Evolutionary conservation across 148 eudicot species (phyloP).

Genomic region (Diospyros lotus): DNA sequence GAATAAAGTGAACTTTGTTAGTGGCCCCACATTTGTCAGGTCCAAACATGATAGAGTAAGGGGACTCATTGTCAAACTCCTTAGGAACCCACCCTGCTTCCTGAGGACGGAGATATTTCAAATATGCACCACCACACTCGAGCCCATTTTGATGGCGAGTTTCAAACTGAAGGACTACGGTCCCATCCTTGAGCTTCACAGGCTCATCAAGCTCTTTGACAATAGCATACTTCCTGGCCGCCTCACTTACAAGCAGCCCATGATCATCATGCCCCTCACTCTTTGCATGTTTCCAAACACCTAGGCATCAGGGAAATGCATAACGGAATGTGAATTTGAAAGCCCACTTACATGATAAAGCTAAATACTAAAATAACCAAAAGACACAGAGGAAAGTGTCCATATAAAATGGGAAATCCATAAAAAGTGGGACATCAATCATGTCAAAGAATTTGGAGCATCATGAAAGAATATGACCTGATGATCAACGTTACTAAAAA

Average conservation of each 20-base stretch:
- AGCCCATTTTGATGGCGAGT: constrained; percentile 83
- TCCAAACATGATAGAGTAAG: constrained; percentile 87
- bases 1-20: constrained; percentile 95
- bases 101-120: constrained; percentile 86
- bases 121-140: constrained; percentile 86
- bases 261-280: constrained; percentile 95
- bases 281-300: constrained; percentile 86
- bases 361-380: not conserved
- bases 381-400: not conserved
- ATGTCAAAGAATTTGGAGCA: not conserved
- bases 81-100: constrained; percentile 79
- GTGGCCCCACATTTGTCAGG: constrained; percentile 94
- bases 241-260: constrained; percentile 91
- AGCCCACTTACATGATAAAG: not conserved
- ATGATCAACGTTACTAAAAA: not conserved
- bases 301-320: constrained; percentile 27
- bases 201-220: constrained; percentile 84
- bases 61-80: constrained; percentile 72
- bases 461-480: not conserved
- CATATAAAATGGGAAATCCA: not conserved
- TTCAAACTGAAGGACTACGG: constrained; percentile 78
- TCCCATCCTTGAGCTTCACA: constrained; percentile 53
- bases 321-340: not conserved
- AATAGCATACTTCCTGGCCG: constrained; percentile 86
- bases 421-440: not conserved